Conservation (phyloP, 2,329 filamentous ascomycete genomes). For the Fusarium zealandicum region DNA sequence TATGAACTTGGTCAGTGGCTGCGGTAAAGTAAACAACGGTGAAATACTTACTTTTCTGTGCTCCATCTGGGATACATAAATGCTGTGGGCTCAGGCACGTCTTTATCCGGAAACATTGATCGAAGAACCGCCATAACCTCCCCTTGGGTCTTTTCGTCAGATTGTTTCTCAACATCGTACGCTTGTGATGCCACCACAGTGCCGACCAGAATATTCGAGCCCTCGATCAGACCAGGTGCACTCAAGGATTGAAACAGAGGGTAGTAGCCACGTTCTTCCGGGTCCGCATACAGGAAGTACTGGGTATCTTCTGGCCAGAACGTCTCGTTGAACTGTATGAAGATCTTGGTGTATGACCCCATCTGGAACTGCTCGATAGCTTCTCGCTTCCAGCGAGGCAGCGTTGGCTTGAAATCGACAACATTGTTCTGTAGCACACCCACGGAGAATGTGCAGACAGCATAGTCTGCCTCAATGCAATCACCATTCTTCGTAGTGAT, state of each 20-base stretch:
- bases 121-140: slow-evolving; percentile 65
- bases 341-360: slow-evolving; percentile 78
- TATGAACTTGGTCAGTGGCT: slow-evolving; percentile 12
- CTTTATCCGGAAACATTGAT: slow-evolving; percentile 65
- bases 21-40: fast-evolving
- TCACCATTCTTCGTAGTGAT: slow-evolving; percentile 60
- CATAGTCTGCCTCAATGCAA: slow-evolving; percentile 67
- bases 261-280: slow-evolving; percentile 51
- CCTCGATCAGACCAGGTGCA: slow-evolving; percentile 63
- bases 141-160: slow-evolving; percentile 63
- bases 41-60: slow-evolving; percentile 32
- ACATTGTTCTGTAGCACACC: slow-evolving; percentile 70
- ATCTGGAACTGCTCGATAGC: slow-evolving; percentile 71
- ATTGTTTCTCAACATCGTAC: slow-evolving; percentile 64
- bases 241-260: slow-evolving; percentile 71
- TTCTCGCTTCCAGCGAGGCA: slow-evolving; percentile 70
- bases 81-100: slow-evolving; percentile 64
- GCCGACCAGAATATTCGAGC: slow-evolving; percentile 70
- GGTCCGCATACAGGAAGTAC: slow-evolving; percentile 56
- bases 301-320: slow-evolving; percentile 64
- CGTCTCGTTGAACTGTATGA: slow-evolving; percentile 70
- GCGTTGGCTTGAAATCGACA: slow-evolving; percentile 63
- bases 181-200: slow-evolving; percentile 48
- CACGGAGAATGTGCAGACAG: slow-evolving; percentile 71
- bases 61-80: slow-evolving; percentile 62